phyloP scores from a whole-genome alignment of 257 asterid genomes.

The Lantana camara region DNA sequence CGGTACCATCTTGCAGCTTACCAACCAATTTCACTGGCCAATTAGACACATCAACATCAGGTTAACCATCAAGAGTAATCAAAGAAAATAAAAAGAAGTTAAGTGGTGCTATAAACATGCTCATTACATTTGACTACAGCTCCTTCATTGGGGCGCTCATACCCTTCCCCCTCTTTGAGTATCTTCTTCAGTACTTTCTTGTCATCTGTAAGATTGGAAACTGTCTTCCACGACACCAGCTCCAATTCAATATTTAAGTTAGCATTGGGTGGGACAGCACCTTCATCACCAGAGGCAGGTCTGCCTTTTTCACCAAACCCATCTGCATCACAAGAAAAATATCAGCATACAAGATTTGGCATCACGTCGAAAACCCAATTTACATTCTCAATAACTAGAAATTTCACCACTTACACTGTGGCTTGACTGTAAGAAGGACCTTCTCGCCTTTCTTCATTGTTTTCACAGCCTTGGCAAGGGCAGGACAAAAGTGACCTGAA shows the following conservation, averaged over 20 bases:
- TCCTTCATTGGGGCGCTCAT: slow-evolving; percentile 72
- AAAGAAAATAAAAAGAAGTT: no score
- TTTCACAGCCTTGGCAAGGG: slow-evolving; percentile 65
- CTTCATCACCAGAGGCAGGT: slow-evolving; percentile 51
- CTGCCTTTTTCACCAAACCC: slow-evolving; percentile 75
- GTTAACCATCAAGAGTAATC: neutral
- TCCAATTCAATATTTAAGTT: slow-evolving; percentile 48
- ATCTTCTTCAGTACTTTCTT: slow-evolving; percentile 69
- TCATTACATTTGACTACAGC: slow-evolving; percentile 59
- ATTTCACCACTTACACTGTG: slow-evolving; percentile 54
- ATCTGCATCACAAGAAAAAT: slow-evolving; percentile 34
- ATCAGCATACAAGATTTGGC: neutral
- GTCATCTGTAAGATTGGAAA: slow-evolving; percentile 64
- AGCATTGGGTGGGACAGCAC: slow-evolving; percentile 62
- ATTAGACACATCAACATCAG: neutral
- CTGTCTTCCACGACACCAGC: slow-evolving; percentile 65
- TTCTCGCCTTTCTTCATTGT: slow-evolving; percentile 83
- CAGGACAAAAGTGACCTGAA: slow-evolving; percentile 71
- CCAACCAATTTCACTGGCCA: slow-evolving; percentile 67
- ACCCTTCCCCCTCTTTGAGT: slow-evolving; percentile 69
- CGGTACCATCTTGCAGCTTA: slow-evolving; percentile 64
- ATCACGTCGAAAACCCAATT: neutral
- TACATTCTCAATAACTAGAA: neutral
- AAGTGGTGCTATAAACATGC: neutral
- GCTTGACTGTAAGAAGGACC: slow-evolving; percentile 66